Base-by-base conservation (phyloP, 1,284 basidiomycete species). In the Apiotrichum gracile region DNA sequence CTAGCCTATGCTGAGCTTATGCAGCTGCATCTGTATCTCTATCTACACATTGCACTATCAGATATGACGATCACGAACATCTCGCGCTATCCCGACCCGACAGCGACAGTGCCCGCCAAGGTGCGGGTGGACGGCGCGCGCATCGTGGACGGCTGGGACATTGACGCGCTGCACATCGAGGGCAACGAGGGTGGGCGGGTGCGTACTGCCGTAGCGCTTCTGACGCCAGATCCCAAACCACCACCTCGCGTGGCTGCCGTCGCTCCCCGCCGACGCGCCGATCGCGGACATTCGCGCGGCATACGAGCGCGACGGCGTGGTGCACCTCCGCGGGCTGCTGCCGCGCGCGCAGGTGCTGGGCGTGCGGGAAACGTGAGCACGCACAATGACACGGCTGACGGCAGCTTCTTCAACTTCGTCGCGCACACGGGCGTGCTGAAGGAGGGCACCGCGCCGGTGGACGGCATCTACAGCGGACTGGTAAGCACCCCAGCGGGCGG, bases 291-390 rank as follows among this genome's bases (percentile, higher is more conserved):
- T 60, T 9, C 54, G 54, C 19, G 48, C 44, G 9, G 47, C 25
- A n/a, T 60, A 56, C 38, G 46, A 55, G 22, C 54, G 54, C 26
- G 54, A 60, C 45, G 58, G 58, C 22, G 58, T 60, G 3, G 48
- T 60, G 13, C 58, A 56, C 27, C 22, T 60, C 48, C 34, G 34
- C 10, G 58, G 58, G 25, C 26, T 60, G 4, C 51, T 60, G 10
- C 37, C 42, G 1, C 34, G 47, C n/a, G 48, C 54, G 14, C 34
- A 55, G 7, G 54, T 56, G 6, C 24, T 54, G n/a, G 26, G 35
- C 6, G 26, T 43, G 4, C 42, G 57, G 17, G n/a, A 33, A n/a
- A 22, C 39, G 51, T 50, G 43, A 45, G 54, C 38, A 2, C 39
- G 8, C 19, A 22, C 22, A 13, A 24, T 27, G 13, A 2, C 19